Evolutionary conservation across 78 protist species (phyloP).

Genomic region (Creolimax fragrantissima): DNA sequence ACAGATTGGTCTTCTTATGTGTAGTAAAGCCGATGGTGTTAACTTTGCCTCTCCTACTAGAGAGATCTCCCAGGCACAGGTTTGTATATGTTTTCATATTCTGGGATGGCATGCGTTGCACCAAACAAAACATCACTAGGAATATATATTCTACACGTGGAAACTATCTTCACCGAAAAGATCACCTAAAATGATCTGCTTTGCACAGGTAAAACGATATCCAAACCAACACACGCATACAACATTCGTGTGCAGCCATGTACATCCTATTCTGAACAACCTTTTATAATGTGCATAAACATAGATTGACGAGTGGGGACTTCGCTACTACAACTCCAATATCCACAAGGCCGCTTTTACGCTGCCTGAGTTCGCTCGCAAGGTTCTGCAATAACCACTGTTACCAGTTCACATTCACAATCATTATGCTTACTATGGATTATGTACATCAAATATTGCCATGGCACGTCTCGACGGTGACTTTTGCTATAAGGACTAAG

Average conservation of each 20-base stretch:
- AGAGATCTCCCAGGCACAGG: not conserved
- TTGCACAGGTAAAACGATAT: not conserved
- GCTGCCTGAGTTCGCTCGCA: constrained; percentile 75
- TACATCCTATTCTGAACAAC: too few relatives aligned
- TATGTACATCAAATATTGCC: too few relatives aligned
- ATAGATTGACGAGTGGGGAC: not conserved
- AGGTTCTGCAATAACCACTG: not conserved
- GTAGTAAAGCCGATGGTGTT: not conserved
- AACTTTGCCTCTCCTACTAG: not conserved
- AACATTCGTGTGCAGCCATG: not conserved
- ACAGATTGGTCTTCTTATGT: constrained; percentile 71
- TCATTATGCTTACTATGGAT: not conserved
- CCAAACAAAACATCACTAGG: too few relatives aligned
- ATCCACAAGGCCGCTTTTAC: constrained; percentile 77
- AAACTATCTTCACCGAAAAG: too few relatives aligned
- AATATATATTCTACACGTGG: too few relatives aligned
- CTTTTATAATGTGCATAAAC: too few relatives aligned
- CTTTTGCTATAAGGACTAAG: too few relatives aligned
- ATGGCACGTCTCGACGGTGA: too few relatives aligned
- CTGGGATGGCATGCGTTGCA: too few relatives aligned
- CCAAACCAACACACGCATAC: not conserved
- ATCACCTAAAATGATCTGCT: too few relatives aligned
- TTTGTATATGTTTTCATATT: too few relatives aligned
- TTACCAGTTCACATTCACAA: not conserved
- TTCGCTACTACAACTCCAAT: constrained; percentile 71